Base-by-base conservation (phyloP, 306 rosid species). In the Ormosia semicastrata region DNA sequence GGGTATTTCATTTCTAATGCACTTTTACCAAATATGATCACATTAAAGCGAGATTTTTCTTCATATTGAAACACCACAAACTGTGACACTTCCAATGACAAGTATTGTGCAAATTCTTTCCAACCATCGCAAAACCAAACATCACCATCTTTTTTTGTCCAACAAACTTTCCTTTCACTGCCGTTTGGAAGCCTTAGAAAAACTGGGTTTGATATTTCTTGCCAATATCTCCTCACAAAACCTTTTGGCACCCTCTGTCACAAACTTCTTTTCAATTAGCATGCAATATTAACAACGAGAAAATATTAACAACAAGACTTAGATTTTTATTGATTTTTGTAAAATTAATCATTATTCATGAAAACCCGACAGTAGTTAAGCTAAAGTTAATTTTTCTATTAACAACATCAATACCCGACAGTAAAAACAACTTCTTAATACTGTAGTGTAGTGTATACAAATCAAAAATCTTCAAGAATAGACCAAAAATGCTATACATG, bases 171-270 rank as follows among this genome's bases (percentile, higher is more conserved):
- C 76, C 33, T 17, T 52, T 57, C 18, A 1, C 37, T 29, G 2
- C 83, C 50, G 34, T 81, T 76, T 47, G 87, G 87, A 66, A 87
- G 87, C 47, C 60, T 64, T 44, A 87, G 66, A 17, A 7, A 0
- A 8, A 72, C 77, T 3, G 59, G 50, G 17, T 67, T 49, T 12
- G 74, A 2, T 9, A 86, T 62, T 37, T 13, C 66, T 8, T 71
- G 33, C 84, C 84, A 80, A 40, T 80, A 32, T 7, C 8, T 71
- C n/a, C 30, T 41, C 10, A 32, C 73, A 52, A 80, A 80, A 39
- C 66, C 63, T 11, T 10, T 37, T 0, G 79, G 84, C 2, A 80
- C 54, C 33, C 30, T 63, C 84, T 80, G 58, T 50, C 9, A 34
- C 62, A 62, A 40, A 40, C 10, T 1, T 0, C 8, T n/a, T 2